phyloP scores from a whole-genome alignment of 371 early-diverging fungal genomes.

The Phascolomyces articulosus region DNA sequence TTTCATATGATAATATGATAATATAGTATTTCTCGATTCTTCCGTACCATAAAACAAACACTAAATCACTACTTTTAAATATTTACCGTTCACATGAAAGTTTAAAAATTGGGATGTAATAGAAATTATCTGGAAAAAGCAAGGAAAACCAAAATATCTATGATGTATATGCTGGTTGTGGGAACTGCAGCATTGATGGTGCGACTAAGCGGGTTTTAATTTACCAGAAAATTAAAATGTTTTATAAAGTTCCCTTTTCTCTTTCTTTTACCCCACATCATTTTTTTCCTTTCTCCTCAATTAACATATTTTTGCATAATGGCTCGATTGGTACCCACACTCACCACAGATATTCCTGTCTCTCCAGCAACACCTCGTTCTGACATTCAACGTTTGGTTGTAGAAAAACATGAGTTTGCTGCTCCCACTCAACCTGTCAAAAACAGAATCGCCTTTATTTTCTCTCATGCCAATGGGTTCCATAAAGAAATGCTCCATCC shows the following conservation, averaged over 20 bases:
- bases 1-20: too few species aligned
- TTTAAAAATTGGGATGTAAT: too few species aligned
- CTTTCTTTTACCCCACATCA: background rate
- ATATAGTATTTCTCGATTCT: too few species aligned
- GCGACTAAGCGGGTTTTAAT: background rate
- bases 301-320: slow-evolving; percentile 8
- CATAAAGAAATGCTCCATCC: slow-evolving; percentile 46
- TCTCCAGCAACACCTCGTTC: slow-evolving; percentile 25
- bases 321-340: slow-evolving; percentile 12
- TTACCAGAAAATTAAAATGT: too few species aligned
- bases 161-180: too few species aligned
- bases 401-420: slow-evolving; percentile 35
- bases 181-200: too few species aligned
- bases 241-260: background rate
- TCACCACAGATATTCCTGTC: slow-evolving; percentile 24
- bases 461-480: slow-evolving; percentile 48
- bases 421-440: slow-evolving; percentile 13
- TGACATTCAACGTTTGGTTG: slow-evolving; percentile 28
- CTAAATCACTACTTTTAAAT: too few species aligned
- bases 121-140: too few species aligned
- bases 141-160: too few species aligned
- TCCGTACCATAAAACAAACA: too few species aligned
- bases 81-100: too few species aligned
- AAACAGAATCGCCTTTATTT: slow-evolving; percentile 27
- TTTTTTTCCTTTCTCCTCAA: background rate